Evolutionary conservation across 164 flowering plant species (phyloP), one percentile per base, ranked within the genome.

Genomic region (Hamamelis virginiana): DNA sequence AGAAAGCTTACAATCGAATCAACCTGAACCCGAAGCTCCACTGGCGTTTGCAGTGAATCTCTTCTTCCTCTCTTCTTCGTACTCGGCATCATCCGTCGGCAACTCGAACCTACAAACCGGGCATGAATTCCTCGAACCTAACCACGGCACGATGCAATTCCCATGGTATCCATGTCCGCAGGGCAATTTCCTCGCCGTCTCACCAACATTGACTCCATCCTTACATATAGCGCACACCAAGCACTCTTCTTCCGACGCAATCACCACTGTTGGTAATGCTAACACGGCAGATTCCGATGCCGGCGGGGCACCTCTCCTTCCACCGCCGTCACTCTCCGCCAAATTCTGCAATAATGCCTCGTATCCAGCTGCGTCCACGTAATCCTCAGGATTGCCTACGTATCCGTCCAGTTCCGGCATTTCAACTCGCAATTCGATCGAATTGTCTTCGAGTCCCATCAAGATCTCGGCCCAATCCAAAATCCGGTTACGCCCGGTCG

Each of bases 81-180:
- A 83, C 50, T 80, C 92, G 9, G 82, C 74, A 83, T 89, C 95
- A 77, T 89, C 95, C 0, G 91, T 91, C 9, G 93, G 94, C 78
- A 91, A 77, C 74, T 91, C 91, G 67, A 73, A 79, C 56, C 97
- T 83, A 74, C 98, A 93, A 72, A 91, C 89, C 3, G 97, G 98
- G 64, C 97, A 93, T 0, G 96, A 87, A 63, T 86, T 91, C 59
- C 94, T 76, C n/a, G 86, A 86, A 13, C 62, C 64, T 62, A 93
- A 72, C 97, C 98, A 93, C 14, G 96, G 97, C 53, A 86, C 57
- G 69, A 93, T 89, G 70, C 98, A 93, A 11, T 86, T 94, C 38
- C 80, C 84, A 68, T 93, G 98, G 70, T 86, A 93, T 56, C 71
- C 81, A 69, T 93, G 98, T 9, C 68, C 64, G 64, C 97, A 93